Percentiles rank a stretch among this genome's conserved stretches.
These are phyloP conservation scores for Bruguiera gymnorhiza DNA, from an alignment of 345 rosid genomes.

Conservation along the genomic window DNA sequence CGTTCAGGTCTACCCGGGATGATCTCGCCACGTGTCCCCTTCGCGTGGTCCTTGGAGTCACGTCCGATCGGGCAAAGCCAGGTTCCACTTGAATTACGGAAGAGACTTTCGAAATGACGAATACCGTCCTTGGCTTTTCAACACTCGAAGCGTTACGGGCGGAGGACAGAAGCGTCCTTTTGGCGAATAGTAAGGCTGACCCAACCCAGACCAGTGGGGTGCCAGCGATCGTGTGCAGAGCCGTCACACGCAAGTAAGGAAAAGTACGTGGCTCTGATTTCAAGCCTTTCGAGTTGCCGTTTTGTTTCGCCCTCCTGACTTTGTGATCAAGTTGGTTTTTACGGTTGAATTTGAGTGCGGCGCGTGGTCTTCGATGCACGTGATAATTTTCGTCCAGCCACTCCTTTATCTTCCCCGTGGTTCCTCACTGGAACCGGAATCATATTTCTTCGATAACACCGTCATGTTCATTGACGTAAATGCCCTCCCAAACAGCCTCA, in stretches of 20 bases:
- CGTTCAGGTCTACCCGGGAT: constrained; percentile 20
- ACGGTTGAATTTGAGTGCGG: constrained; percentile 32
- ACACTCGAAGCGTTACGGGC: too few species aligned
- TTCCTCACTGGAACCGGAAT: constrained; percentile 34
- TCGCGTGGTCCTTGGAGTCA: constrained; percentile 22
- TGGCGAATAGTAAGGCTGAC: constrained; percentile 18
- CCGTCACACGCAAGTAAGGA: constrained; percentile 20
- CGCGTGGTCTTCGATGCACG: constrained; percentile 19
- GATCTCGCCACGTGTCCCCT: constrained; percentile 44
- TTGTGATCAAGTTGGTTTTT: background rate
- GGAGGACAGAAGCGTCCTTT: constrained; percentile 25
- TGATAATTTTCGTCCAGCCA: constrained; percentile 30
- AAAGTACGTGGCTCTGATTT: constrained; percentile 22
- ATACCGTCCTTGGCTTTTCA: constrained; percentile 10
- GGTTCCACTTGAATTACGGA: constrained; percentile 8
- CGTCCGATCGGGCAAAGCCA: constrained; percentile 17
- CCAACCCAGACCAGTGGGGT: constrained; percentile 23
- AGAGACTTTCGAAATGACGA: background rate
- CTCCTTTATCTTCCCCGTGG: constrained; percentile 5
- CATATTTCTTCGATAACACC: constrained; percentile 24
- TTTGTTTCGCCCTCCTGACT: constrained; percentile 6
- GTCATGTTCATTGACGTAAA: constrained; percentile 21
- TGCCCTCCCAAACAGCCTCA: background rate
- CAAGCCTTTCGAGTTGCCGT: background rate
- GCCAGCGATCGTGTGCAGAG: constrained; percentile 23